A percentile compares a stretch with the other conserved stretches of the same genome.
Evolutionary conservation across 1,139 yeast genomes (phyloP).

Genomic region (Groenewaldozyma auringiensis): DNA sequence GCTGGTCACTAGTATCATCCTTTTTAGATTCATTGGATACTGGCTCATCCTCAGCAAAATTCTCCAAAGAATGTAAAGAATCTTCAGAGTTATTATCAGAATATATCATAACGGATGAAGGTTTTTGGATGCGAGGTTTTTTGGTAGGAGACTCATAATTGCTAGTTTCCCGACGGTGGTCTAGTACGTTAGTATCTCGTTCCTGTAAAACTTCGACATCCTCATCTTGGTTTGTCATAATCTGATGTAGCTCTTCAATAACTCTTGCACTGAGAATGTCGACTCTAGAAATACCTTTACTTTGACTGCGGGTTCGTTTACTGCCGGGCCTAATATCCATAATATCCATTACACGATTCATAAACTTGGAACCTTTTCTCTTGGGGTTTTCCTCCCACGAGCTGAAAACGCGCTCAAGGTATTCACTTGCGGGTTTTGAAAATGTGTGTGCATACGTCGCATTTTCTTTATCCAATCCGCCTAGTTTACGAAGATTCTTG

Average conservation of each 20-base stretch:
- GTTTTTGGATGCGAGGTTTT: background rate
- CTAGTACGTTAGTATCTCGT: background rate
- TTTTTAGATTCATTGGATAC: background rate
- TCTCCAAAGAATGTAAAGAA: too few species aligned
- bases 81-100: background rate
- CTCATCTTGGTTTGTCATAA: constrained; percentile 15
- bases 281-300: constrained; percentile 29
- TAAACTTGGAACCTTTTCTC: constrained; percentile 1
- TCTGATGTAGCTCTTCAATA: constrained; percentile 56
- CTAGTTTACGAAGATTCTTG: background rate
- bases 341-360: background rate
- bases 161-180: background rate
- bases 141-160: background rate
- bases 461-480: background rate
- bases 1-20: background rate
- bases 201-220: background rate
- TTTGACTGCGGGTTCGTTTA: constrained; percentile 1
- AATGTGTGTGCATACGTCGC: background rate
- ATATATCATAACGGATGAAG: background rate
- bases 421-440: background rate
- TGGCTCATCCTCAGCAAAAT: background rate
- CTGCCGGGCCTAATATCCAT: constrained; percentile 2
- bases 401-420: background rate
- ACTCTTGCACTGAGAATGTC: constrained; percentile 77
- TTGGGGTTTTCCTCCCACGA: constrained; percentile 1